These are phyloP conservation scores for Physcomitrium patens DNA, from an alignment of 225 moss, liverwort and hornwort species.

Conservation along the genomic window DNA sequence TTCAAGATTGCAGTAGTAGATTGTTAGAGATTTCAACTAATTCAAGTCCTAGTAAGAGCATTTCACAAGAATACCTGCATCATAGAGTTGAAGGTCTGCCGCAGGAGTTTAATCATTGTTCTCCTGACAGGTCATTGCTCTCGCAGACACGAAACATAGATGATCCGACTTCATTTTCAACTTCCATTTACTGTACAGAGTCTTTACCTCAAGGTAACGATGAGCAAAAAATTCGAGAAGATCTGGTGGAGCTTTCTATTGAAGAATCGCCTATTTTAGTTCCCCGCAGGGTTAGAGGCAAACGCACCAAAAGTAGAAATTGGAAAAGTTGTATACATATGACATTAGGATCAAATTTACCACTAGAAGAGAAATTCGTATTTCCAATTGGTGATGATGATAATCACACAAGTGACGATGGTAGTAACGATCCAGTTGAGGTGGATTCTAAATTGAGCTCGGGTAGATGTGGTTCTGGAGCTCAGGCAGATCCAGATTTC, in stretches of 20 bases:
- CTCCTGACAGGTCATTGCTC: slow-evolving; percentile 15
- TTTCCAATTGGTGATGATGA: slow-evolving; percentile 37
- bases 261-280: slow-evolving; percentile 25
- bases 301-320: slow-evolving; percentile 71
- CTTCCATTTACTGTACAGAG: slow-evolving; percentile 58
- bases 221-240: slow-evolving; percentile 33
- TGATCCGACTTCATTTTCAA: slow-evolving; percentile 43
- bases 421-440: slow-evolving; percentile 30
- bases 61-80: slow-evolving; percentile 32
- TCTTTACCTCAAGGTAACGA: slow-evolving; percentile 44
- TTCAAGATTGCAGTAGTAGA: slow-evolving; percentile 43
- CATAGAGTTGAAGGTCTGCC: slow-evolving; percentile 27
- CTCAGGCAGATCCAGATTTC: slow-evolving; percentile 54
- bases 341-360: slow-evolving; percentile 23
- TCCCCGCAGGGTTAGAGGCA: slow-evolving; percentile 74
- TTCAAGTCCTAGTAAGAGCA: slow-evolving; percentile 45
- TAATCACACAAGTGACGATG: slow-evolving; percentile 40
- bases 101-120: slow-evolving; percentile 16
- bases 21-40: slow-evolving; percentile 39
- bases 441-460: slow-evolving; percentile 37
- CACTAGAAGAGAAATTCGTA: slow-evolving; percentile 31
- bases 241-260: slow-evolving; percentile 34
- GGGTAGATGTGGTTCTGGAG: slow-evolving; percentile 35
- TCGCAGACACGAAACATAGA: slow-evolving; percentile 31
- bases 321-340: slow-evolving; percentile 71